A percentile compares a stretch with the other conserved stretches of the same genome.
Conservation (phyloP, 2,329 filamentous ascomycete species). For the Penicillium sp. region DNA sequence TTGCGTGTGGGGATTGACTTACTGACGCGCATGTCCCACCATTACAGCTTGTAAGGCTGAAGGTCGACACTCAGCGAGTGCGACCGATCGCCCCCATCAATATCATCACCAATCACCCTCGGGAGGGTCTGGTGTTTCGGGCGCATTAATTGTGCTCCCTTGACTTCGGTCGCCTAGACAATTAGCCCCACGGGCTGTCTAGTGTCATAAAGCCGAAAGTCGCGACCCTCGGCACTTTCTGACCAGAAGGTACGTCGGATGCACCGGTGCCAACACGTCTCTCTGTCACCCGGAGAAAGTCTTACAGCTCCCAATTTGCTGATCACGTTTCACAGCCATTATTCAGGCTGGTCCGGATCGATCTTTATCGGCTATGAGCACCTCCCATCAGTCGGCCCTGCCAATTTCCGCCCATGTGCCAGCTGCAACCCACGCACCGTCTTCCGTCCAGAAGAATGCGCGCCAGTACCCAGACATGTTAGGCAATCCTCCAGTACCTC, state of each 20-base stretch:
- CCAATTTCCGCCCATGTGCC: constrained; percentile 45
- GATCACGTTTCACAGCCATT: constrained; percentile 28
- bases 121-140: constrained; percentile 25
- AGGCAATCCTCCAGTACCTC: constrained; percentile 67
- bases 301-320: constrained; percentile 34
- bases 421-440: constrained; percentile 33
- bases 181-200: background rate
- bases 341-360: constrained; percentile 31
- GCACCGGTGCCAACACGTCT: constrained; percentile 59
- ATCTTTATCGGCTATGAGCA: constrained; percentile 44
- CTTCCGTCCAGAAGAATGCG: constrained; percentile 32
- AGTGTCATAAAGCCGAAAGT: constrained; percentile 7
- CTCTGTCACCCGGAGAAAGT: background rate
- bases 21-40: constrained; percentile 15
- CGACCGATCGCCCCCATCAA: constrained; percentile 23
- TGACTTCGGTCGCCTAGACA: constrained; percentile 6
- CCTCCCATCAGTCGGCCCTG: constrained; percentile 47
- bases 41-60: constrained; percentile 20
- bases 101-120: constrained; percentile 21
- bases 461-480: constrained; percentile 52
- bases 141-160: constrained; percentile 24
- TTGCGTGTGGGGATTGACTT: constrained; percentile 1
- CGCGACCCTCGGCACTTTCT: constrained; percentile 22
- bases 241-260: constrained; percentile 59
- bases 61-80: constrained; percentile 24